Evolutionary conservation across 306 rosid species (phyloP).

Genomic region (Fragaria iinumae): DNA sequence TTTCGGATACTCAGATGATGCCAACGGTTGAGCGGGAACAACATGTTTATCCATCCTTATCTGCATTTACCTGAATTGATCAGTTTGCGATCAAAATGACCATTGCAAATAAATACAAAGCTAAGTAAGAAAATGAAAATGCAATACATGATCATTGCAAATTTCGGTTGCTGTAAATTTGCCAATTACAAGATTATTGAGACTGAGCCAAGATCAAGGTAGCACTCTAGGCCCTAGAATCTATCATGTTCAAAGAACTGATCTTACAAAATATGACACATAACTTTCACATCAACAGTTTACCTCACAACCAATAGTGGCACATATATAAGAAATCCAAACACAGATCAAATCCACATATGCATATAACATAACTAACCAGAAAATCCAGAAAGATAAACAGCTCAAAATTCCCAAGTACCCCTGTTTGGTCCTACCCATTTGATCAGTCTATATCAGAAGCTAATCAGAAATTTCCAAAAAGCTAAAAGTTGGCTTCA

Average conservation of each 20-base stretch:
- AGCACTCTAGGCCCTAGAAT: neutral
- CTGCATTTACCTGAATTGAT: slow-evolving; percentile 25
- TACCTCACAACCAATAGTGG: neutral
- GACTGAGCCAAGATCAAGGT: neutral
- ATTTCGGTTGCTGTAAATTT: neutral
- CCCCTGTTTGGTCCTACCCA: neutral
- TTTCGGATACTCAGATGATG: slow-evolving; percentile 48
- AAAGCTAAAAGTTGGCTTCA: neutral
- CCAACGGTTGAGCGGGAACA: slow-evolving; percentile 35
- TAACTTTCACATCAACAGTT: neutral
- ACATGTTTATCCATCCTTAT: slow-evolving; percentile 63
- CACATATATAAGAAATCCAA: too few species aligned
- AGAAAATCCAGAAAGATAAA: neutral
- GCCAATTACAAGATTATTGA: neutral
- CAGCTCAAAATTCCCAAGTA: neutral
- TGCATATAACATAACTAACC: neutral
- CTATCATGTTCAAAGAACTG: neutral
- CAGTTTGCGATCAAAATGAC: neutral
- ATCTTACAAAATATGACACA: neutral
- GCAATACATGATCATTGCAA: neutral
- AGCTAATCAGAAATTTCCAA: neutral
- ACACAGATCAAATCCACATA: neutral
- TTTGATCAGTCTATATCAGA: neutral
- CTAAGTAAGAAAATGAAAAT: neutral
- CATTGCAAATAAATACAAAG: neutral